Base-by-base conservation (phyloP, 2,329 filamentous ascomycete species). In the Nannizzia gypsea region DNA sequence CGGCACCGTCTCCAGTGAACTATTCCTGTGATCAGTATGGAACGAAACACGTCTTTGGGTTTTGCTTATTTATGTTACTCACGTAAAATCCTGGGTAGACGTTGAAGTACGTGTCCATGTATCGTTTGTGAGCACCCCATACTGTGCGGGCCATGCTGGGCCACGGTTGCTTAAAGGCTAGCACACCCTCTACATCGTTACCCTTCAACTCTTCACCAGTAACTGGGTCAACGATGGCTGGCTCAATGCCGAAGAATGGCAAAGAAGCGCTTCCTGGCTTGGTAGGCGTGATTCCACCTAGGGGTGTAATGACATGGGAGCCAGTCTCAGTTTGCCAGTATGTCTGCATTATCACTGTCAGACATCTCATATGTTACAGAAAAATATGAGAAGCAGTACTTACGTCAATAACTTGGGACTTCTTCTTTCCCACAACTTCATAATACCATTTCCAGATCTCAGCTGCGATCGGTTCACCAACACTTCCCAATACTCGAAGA, bases 391-490 rank as follows among this genome's bases (percentile, higher is more conserved):
- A n/a, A 6, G 26, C 15, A 28, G 26, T 22, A 40, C 90, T 82
- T 79, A 95, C 90, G 73, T 99, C 93, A 59, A 96, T 86, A 73
- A 99, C 81, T 71, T 99, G 93, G 56, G 89, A 87, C 74, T 95
- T 86, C 75, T 92, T 87, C 81, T 90, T 95, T 70, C 93, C 93
- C 58, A 99, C 90, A 66, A 88, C 82, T 75, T 97, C 90, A 73
- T 90, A 92, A 78, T 97, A 99, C 93, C 93, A 99, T 78, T 97
- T 97, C 93, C 93, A 99, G 62, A 99, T 88, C 75, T 99, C 93
- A 22, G 92, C 89, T 17, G 93, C 92, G 69, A 99, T 99, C 42
- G 93, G 93, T 78, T 99, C 93, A 66, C 93, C 93, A 61, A 99
- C 93, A 17, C 92, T 96, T 62, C 92, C 93, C 20, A 99, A 80